Conservation (phyloP, 805 yeast genomes). For the Candida peoriensis region DNA sequence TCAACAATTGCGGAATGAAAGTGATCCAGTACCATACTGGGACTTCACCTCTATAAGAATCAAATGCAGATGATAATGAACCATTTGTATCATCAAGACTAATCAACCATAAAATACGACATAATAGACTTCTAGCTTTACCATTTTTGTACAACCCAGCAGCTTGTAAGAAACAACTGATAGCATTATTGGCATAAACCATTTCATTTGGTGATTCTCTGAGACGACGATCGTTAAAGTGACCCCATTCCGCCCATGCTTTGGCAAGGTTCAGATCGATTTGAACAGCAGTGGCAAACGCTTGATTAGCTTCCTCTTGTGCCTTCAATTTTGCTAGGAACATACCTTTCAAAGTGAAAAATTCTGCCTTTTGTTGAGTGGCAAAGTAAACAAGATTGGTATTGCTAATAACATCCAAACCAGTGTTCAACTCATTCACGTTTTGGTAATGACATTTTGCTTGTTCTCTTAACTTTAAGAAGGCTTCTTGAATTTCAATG, state of each 20-base stretch:
- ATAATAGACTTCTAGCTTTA: slow-evolving; percentile 80
- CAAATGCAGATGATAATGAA: slow-evolving; percentile 80
- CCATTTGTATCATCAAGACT: slow-evolving; percentile 85
- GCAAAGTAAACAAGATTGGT: slow-evolving; percentile 95
- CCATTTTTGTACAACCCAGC: slow-evolving; percentile 94
- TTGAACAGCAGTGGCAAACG: slow-evolving; percentile 97
- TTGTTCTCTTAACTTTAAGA: slow-evolving; percentile 90
- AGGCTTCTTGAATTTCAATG: slow-evolving; percentile 97
- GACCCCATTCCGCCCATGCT: slow-evolving; percentile 99
- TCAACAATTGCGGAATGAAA: slow-evolving; percentile 87
- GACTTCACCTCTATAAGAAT: slow-evolving; percentile 87
- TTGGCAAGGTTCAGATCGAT: slow-evolving; percentile 90
- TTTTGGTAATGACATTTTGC: slow-evolving; percentile 97
- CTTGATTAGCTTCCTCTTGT: slow-evolving; percentile 94
- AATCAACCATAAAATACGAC: slow-evolving; percentile 89
- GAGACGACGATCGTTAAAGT: slow-evolving; percentile 83
- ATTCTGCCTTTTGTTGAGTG: slow-evolving; percentile 96
- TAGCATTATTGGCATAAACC: slow-evolving; percentile 86
- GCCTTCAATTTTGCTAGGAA: slow-evolving; percentile 87
- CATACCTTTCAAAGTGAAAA: slow-evolving; percentile 97
- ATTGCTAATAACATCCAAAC: slow-evolving; percentile 93
- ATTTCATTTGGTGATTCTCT: slow-evolving; percentile 79
- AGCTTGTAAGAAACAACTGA: slow-evolving; percentile 94
- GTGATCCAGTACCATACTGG: slow-evolving; percentile 99
- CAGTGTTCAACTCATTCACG: slow-evolving; percentile 85